These are phyloP conservation scores for Penicillium sp. DNA, from an alignment of 2,329 filamentous ascomycete genomes.

Conservation along the genomic window DNA sequence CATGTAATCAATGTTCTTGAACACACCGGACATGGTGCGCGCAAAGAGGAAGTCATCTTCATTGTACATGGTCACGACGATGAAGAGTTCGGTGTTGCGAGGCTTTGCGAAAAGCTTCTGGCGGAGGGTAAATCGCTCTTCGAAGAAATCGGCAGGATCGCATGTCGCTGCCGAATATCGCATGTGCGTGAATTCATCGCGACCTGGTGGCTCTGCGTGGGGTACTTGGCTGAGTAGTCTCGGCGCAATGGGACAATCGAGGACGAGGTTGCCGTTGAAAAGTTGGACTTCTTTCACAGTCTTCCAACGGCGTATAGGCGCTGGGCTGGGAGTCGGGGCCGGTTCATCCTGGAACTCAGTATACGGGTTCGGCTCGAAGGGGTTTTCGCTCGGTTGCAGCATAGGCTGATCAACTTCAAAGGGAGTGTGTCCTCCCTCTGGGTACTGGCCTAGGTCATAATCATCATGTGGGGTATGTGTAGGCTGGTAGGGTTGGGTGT, in stretches of 20 bases:
- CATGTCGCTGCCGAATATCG: conserved; percentile 93
- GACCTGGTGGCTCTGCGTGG: conserved; percentile 74
- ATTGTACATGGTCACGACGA: conserved; percentile 98
- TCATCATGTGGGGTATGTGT: conserved; percentile 56
- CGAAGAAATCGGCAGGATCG: conserved; percentile 84
- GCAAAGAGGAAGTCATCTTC: conserved; percentile 96
- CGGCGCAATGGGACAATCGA: conserved; percentile 94
- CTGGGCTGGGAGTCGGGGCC: conserved; percentile 52
- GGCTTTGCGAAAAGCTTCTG: conserved; percentile 91
- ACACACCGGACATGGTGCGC: conserved; percentile 91
- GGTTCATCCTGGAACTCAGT: conserved; percentile 47
- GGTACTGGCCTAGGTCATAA: conserved; percentile 57
- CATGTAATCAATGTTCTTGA: conserved; percentile 99
- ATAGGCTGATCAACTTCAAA: conserved; percentile 72
- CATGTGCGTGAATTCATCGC: conserved; percentile 76
- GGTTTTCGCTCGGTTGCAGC: conserved; percentile 61
- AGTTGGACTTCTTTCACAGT: conserved; percentile 98
- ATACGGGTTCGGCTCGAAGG: conserved; percentile 64
- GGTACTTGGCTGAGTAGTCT: conserved; percentile 82
- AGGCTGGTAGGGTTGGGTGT: conserved; percentile 77
- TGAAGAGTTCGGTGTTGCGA: conserved; percentile 90
- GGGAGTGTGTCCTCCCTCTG: conserved; percentile 53
- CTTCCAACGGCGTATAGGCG: conserved; percentile 83
- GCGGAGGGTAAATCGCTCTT: conserved; percentile 85
- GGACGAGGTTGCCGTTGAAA: conserved; percentile 93